Evolutionary conservation across 257 asterid genomes (phyloP), one percentile per base, ranked within the genome.

Genomic region (Plectranthus barbatus): DNA sequence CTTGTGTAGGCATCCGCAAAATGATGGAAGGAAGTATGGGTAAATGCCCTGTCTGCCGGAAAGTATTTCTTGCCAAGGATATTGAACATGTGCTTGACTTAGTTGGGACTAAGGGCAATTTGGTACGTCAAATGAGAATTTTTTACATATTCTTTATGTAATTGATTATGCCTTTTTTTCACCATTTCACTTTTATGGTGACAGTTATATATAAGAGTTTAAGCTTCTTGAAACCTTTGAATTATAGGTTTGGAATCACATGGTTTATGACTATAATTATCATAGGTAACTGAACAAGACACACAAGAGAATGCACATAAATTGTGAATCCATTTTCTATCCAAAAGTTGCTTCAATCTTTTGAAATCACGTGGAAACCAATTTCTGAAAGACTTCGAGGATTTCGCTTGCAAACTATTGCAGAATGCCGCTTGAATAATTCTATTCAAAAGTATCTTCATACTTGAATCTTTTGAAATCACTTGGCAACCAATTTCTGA

Each of bases 11-110:
- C 31, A 76, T 70, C 67, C 68, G 10, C 33, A 75, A 76, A 71
- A 66, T 66, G 65, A 72, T 67, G 80, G 86, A 79, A 77, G 83
- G 73, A 67, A 72, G 74, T 66, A 74, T 64, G 66, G 94, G 94
- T 59, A 71, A 59, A 52, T 88, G 96, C 68, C 95, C 98, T 0
- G 92, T 86, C 59, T 91, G 96, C 70, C 95, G 95, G 58, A 80
- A 88, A 75, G 83, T 82, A 57, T 91, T 91, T 73, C 88, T 72
- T 52, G 72, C 85, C 49, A 91, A 80, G 79, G 96, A 91, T 73
- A 84, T 88, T 18, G 92, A 88, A 62, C 96, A 88, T 20, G 94
- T 84, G 62, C 87, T 86, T 46, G 81, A 77, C 82, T 82, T 91
- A 78, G 85, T 86, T 73, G 96, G 79, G 53, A 76, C 76, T 60